Conservation (phyloP, 805 yeast species). For the Cyberlindnera meyerae region DNA sequence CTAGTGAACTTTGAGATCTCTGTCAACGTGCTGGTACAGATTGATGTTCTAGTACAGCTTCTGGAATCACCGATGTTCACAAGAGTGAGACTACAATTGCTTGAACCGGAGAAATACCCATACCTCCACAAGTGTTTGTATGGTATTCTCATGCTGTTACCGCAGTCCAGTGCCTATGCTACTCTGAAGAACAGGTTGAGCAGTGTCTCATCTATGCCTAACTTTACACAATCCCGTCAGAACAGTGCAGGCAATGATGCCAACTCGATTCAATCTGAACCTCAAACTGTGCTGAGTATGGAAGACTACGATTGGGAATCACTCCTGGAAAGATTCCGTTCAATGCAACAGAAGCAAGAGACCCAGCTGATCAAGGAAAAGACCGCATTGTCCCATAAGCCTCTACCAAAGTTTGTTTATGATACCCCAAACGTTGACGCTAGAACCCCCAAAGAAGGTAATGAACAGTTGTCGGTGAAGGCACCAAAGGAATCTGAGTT, state of each 20-base stretch:
- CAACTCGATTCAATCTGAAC: constrained; percentile 7
- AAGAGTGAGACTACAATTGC: constrained; percentile 75
- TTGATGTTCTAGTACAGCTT: constrained; percentile 84
- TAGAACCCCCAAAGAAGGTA: constrained; percentile 15
- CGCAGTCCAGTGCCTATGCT: constrained; percentile 89
- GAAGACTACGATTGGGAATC: constrained; percentile 34
- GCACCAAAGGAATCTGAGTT: constrained; percentile 14
- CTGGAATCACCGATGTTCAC: constrained; percentile 92
- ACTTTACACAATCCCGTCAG: constrained; percentile 10
- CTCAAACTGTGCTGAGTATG: constrained; percentile 17
- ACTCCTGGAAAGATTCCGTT: constrained; percentile 43
- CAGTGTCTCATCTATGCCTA: constrained; percentile 36
- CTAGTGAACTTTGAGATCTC: constrained; percentile 79
- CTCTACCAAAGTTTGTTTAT: constrained; percentile 21
- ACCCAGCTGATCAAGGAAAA: constrained; percentile 14
- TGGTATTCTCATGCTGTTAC: constrained; percentile 88
- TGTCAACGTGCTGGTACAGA: constrained; percentile 73
- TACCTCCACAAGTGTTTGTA: constrained; percentile 81
- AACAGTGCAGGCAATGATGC: constrained; percentile 5
- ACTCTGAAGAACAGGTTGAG: constrained; percentile 70
- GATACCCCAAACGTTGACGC: constrained; percentile 19
- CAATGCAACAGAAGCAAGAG: constrained; percentile 42
- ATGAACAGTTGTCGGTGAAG: constrained; percentile 1
- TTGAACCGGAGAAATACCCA: constrained; percentile 81
- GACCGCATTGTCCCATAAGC: constrained; percentile 12